phyloP scores from a whole-genome alignment of 1,284 basidiomycete genomes.

The Pholiota adiposa region DNA sequence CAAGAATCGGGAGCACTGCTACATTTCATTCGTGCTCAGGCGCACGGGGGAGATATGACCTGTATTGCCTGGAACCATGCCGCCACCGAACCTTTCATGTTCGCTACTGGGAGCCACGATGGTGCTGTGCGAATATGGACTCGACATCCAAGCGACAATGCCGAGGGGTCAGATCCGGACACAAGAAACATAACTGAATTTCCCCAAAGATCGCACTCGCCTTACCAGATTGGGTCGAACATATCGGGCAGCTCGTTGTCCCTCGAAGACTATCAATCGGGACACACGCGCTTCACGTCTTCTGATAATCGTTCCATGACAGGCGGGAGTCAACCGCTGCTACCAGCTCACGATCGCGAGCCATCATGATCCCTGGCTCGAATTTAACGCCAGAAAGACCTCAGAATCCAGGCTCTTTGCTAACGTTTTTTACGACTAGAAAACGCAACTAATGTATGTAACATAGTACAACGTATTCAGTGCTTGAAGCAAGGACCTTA shows the following conservation, averaged over 20 bases:
- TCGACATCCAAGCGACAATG: constrained; percentile 26
- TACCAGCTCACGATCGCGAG: not conserved
- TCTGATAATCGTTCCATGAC: constrained; percentile 1
- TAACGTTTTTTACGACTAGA: too few relatives aligned
- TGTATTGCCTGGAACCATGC: constrained; percentile 79
- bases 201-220: constrained; percentile 19
- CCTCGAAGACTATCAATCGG: constrained; percentile 15
- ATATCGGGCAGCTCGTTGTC: constrained; percentile 20
- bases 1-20: constrained; percentile 71
- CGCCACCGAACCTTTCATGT: constrained; percentile 72
- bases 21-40: constrained; percentile 65
- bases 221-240: constrained; percentile 20
- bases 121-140: constrained; percentile 76
- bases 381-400: too few relatives aligned
- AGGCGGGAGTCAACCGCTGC: not conserved
- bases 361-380: not conserved
- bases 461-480: too few relatives aligned
- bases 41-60: constrained; percentile 67
- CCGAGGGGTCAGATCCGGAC: constrained; percentile 11
- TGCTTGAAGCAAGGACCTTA: too few relatives aligned
- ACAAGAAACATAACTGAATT: constrained; percentile 13
- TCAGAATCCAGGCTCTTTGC: too few relatives aligned
- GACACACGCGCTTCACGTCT: not conserved
- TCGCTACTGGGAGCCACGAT: constrained; percentile 78
- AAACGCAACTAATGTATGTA: too few relatives aligned